Evolutionary conservation across 2,329 filamentous ascomycete species (phyloP).

Genomic region (Pseudocercospora cruenta): DNA sequence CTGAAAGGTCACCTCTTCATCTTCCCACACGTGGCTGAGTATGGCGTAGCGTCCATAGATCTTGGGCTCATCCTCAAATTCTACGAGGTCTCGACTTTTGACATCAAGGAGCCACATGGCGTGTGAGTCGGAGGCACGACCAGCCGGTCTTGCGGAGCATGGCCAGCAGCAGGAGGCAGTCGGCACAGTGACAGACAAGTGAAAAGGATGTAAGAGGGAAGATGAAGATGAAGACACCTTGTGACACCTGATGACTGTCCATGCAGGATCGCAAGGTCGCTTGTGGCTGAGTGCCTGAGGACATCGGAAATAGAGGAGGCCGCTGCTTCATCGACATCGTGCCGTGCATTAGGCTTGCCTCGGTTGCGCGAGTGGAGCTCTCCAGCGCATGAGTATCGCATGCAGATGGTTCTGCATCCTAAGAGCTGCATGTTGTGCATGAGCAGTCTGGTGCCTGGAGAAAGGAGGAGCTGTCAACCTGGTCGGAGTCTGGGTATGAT

Average conservation of each 20-base stretch:
- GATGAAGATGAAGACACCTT: background rate
- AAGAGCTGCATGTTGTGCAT: background rate
- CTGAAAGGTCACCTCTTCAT: constrained; percentile 31
- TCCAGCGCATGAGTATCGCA: background rate
- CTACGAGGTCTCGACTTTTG: constrained; percentile 17
- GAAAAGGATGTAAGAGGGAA: background rate
- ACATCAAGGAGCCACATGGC: constrained; percentile 30
- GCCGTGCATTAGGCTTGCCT: background rate
- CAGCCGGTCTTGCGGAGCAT: background rate
- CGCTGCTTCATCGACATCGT: background rate
- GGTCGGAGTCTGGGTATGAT: background rate
- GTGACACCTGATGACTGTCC: background rate
- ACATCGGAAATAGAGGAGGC: background rate
- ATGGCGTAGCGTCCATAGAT: constrained; percentile 32
- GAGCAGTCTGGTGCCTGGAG: background rate
- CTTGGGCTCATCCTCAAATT: constrained; percentile 25
- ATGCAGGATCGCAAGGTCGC: too few species aligned
- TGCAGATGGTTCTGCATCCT: background rate
- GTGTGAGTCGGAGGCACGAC: background rate
- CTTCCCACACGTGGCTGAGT: constrained; percentile 32
- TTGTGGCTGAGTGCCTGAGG: background rate
- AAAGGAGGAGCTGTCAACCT: background rate
- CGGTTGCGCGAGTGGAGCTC: background rate
- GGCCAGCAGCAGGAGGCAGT: background rate
- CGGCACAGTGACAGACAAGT: background rate